Base-by-base conservation (phyloP, 495 filamentous ascomycete genomes). In the Annulohypoxylon nitens region DNA sequence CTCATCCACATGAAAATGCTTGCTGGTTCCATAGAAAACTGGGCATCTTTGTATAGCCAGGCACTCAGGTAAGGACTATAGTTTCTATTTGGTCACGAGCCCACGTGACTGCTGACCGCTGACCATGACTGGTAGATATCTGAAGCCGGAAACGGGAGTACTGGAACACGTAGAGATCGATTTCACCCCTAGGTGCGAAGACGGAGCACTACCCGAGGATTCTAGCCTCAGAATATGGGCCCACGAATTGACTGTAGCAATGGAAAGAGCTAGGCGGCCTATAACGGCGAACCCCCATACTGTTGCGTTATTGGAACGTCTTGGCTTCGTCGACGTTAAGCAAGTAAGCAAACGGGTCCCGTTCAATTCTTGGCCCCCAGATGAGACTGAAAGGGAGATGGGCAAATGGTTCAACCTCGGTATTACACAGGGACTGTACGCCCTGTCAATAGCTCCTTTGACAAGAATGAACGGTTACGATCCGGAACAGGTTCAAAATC, bases 81-180 rank as follows among this genome's bases (percentile, higher is more conserved):
- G 45, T 61, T 36, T 30, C 23, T 43, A 47, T 57, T 54, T 55
- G 60, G n/a, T 47, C 58, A 16, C 48, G 36, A 18, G 14, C 34
- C 20, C 36, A 54, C 51, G 53, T 63, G 14, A 62, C 59, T 4
- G 45, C 51, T 58, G 51, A 70, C 57, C n/a, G 37, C 70, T 79
- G 43, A 79, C 55, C 9, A 12, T 43, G 57, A 37, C 26, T 58
- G 1, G 25, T 53, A 90, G 90, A 45, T 94, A 97, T 73, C 87
- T 97, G n/a, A 91, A 88, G 68, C 93, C 95, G 9, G 90, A 91
- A 4, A 82, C 79, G 64, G 94, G 93, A 10, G 90, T 88, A 80
- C 84, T 97, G 53, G 95, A 98, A 80, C 94, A 97, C 62, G 89
- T 97, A n/a, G 95, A 98, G 77, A 92, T 98, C 36, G 94, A 98